Conservation (phyloP, 176 grass and related monocot genomes). For the Phoenix dactylifera region DNA sequence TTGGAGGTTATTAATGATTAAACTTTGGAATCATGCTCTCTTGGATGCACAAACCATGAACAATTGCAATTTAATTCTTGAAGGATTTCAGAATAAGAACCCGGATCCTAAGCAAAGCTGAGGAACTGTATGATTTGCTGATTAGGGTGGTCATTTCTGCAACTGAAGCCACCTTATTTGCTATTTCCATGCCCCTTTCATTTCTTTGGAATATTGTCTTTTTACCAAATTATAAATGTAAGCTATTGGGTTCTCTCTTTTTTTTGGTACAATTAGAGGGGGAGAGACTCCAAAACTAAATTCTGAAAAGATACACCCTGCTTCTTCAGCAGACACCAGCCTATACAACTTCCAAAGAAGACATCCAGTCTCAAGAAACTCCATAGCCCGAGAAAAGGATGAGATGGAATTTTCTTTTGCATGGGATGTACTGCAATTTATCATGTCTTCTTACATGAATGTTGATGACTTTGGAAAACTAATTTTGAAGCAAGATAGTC, state of each 20-base stretch:
- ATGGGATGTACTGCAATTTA: background rate
- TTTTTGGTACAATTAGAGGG: too few species aligned
- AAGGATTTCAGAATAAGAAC: slow-evolving; percentile 21
- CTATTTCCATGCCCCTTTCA: background rate
- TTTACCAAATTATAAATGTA: background rate
- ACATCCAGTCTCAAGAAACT: too few species aligned
- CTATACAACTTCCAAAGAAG: too few species aligned
- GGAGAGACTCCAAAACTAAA: too few species aligned
- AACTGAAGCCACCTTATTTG: background rate
- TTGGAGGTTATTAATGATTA: slow-evolving; percentile 73
- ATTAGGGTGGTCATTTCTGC: background rate
- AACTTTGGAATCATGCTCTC: slow-evolving; percentile 90
- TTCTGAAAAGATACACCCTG: too few species aligned
- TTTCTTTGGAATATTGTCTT: background rate
- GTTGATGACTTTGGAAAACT: background rate
- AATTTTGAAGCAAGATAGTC: background rate
- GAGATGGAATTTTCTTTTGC: background rate
- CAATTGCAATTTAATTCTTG: slow-evolving; percentile 54
- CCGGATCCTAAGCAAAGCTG: slow-evolving; percentile 16
- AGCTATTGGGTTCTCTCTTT: too few species aligned
- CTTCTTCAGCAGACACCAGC: too few species aligned
- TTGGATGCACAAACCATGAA: slow-evolving; percentile 61
- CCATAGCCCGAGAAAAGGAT: background rate
- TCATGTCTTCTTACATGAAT: background rate
- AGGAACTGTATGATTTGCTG: background rate